These are phyloP conservation scores for Gigaspora rosea DNA, from an alignment of 192 early-diverging fungal species.

Conservation along the genomic window DNA sequence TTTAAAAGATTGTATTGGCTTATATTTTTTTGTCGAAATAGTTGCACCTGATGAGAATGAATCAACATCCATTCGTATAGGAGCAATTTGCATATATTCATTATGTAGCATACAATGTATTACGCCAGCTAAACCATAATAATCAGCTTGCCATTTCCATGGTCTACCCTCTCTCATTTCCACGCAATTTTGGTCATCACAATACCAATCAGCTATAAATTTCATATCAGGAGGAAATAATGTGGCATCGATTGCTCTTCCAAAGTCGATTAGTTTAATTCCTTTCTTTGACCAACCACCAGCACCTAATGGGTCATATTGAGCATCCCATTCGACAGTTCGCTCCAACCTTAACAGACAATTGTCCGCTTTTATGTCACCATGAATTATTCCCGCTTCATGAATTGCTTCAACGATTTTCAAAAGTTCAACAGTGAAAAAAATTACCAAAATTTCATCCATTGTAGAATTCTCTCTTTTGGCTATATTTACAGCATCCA, in stretches of 20 bases:
- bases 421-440: slow-evolving; percentile 33
- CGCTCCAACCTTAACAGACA: slow-evolving; percentile 21
- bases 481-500: slow-evolving; percentile 28
- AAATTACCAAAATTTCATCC: slow-evolving; percentile 35
- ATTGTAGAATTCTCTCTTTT: slow-evolving; percentile 16
- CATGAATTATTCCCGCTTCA: slow-evolving; percentile 34
- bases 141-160: slow-evolving; percentile 37
- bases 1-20: slow-evolving; percentile 32
- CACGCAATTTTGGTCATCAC: slow-evolving; percentile 27
- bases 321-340: neutral
- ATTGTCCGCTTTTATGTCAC: slow-evolving; percentile 44
- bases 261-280: slow-evolving; percentile 42
- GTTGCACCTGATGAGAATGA: neutral
- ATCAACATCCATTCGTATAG: neutral
- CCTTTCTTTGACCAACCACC: slow-evolving; percentile 31
- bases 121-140: slow-evolving; percentile 37
- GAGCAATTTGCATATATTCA: slow-evolving; percentile 16
- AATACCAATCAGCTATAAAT: slow-evolving; percentile 30
- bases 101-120: slow-evolving; percentile 39
- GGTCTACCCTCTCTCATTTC: slow-evolving; percentile 25
- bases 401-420: slow-evolving; percentile 35
- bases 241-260: slow-evolving; percentile 35
- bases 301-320: slow-evolving; percentile 19
- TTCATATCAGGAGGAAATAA: slow-evolving; percentile 26
- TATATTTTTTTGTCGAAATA: slow-evolving; percentile 19